These are phyloP conservation scores for Corinectria fuckeliana DNA, from an alignment of 2,329 filamentous ascomycete species.

Conservation along the genomic window DNA sequence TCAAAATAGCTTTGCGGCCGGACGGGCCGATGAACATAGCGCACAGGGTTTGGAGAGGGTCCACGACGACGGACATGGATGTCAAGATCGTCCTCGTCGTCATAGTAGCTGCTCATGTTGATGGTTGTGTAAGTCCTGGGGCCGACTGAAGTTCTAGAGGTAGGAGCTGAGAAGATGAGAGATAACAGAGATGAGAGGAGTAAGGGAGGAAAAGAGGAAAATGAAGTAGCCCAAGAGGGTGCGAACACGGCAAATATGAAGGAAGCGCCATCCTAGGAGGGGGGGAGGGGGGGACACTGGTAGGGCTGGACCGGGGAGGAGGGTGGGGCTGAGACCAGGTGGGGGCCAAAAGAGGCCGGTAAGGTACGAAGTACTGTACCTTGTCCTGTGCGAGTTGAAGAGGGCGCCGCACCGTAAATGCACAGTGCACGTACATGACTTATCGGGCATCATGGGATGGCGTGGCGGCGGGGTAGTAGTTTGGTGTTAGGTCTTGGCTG, in stretches of 20 bases:
- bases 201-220: not conserved
- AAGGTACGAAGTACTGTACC: conserved; percentile 2
- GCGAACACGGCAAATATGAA: conserved; percentile 6
- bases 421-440: not conserved
- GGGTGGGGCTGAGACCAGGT: conserved; percentile 29
- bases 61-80: conserved; percentile 54
- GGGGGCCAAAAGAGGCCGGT: conserved; percentile 21
- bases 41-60: conserved; percentile 49
- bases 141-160: not conserved
- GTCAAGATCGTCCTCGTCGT: conserved; percentile 63
- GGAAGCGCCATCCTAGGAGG: not conserved
- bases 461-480: not conserved
- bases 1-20: conserved; percentile 51
- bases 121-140: not conserved
- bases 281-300: conserved; percentile 12
- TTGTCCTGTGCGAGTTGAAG: not conserved
- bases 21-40: conserved; percentile 53
- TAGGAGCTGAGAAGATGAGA: not conserved
- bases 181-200: not conserved
- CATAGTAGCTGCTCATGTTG: conserved; percentile 51
- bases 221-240: not conserved
- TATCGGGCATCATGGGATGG: not conserved
- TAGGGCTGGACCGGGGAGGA: conserved; percentile 34
- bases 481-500: not conserved
- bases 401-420: not conserved